Evolutionary conservation across 2,329 filamentous ascomycete genomes (phyloP).

Genomic region (Penicillium capsulatum): DNA sequence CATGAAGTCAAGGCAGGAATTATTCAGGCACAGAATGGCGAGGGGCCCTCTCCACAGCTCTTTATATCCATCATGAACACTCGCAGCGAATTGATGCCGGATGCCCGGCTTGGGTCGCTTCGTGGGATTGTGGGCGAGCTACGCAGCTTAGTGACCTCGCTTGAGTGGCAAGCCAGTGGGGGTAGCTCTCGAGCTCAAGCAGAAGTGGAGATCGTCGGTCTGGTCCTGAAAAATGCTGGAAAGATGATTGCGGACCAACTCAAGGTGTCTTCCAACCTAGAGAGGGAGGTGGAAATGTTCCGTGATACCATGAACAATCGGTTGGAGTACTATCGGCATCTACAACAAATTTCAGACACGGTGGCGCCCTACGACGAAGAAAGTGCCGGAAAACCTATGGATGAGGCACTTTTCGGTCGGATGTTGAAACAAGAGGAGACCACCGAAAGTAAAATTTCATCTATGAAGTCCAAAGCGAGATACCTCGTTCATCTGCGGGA

Average conservation of each 20-base stretch:
- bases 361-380: slow-evolving; percentile 69
- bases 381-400: slow-evolving; percentile 53
- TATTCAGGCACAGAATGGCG: slow-evolving; percentile 55
- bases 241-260: slow-evolving; percentile 50
- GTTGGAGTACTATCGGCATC: slow-evolving; percentile 82
- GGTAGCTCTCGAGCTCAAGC: slow-evolving; percentile 54
- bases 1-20: slow-evolving; percentile 66
- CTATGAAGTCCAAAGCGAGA: slow-evolving; percentile 66
- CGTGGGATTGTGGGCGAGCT: slow-evolving; percentile 67
- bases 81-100: slow-evolving; percentile 44
- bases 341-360: slow-evolving; percentile 86
- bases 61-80: slow-evolving; percentile 47
- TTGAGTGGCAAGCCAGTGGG: slow-evolving; percentile 55
- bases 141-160: slow-evolving; percentile 57
- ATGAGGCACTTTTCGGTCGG: slow-evolving; percentile 45
- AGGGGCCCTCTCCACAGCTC: slow-evolving; percentile 69
- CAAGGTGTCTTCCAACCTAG: slow-evolving; percentile 48
- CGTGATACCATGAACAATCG: slow-evolving; percentile 76
- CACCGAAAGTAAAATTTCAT: slow-evolving; percentile 56
- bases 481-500: slow-evolving; percentile 63
- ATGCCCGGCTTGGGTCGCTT: slow-evolving; percentile 58
- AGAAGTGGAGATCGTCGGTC: slow-evolving; percentile 63
- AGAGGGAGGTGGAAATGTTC: slow-evolving; percentile 70
- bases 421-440: slow-evolving; percentile 48
- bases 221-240: slow-evolving; percentile 59